These are phyloP conservation scores for Kodamaea fukazawae DNA, from an alignment of 805 yeast species.

Conservation along the genomic window DNA sequence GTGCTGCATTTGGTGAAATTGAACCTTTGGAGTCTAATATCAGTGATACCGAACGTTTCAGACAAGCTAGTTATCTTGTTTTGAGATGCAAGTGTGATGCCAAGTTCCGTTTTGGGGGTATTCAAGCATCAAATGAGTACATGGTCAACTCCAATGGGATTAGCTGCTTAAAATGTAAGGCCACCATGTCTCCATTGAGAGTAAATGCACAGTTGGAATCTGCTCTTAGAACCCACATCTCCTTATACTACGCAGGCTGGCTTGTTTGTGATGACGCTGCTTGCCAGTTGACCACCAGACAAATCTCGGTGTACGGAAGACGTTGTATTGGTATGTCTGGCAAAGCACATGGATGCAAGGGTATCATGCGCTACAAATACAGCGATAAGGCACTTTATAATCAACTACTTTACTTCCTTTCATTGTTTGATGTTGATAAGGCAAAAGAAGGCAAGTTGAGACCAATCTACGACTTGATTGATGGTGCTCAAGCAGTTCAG, in stretches of 20 bases:
- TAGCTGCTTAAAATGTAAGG: conserved; percentile 61
- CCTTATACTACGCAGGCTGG: conserved; percentile 84
- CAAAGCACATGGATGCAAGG: conserved; percentile 64
- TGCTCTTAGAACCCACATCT: conserved; percentile 65
- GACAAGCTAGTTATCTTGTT: conserved; percentile 53
- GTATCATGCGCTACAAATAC: conserved; percentile 75
- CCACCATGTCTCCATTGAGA: conserved; percentile 48
- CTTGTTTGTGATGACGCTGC: conserved; percentile 79
- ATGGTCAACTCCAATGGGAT: conserved; percentile 66
- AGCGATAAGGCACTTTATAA: conserved; percentile 79
- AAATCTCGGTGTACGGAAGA: conserved; percentile 84
- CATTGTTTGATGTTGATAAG: conserved; percentile 79
- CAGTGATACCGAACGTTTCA: conserved; percentile 79
- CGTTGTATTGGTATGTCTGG: conserved; percentile 72
- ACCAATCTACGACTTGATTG: conserved; percentile 46
- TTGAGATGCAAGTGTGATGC: conserved; percentile 63
- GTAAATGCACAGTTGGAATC: conserved; percentile 72
- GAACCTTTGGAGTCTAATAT: conserved; percentile 80
- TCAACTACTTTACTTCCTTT: conserved; percentile 75
- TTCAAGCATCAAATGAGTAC: conserved; percentile 61
- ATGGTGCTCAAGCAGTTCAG: conserved; percentile 24
- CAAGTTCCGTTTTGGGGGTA: conserved; percentile 69
- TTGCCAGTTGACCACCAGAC: conserved; percentile 78
- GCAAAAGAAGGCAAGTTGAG: conserved; percentile 58
- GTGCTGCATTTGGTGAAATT: conserved; percentile 36